These are phyloP conservation scores for Heimioporus sp. DNA, from an alignment of 768 basidiomycete genomes.

Conservation along the genomic window DNA sequence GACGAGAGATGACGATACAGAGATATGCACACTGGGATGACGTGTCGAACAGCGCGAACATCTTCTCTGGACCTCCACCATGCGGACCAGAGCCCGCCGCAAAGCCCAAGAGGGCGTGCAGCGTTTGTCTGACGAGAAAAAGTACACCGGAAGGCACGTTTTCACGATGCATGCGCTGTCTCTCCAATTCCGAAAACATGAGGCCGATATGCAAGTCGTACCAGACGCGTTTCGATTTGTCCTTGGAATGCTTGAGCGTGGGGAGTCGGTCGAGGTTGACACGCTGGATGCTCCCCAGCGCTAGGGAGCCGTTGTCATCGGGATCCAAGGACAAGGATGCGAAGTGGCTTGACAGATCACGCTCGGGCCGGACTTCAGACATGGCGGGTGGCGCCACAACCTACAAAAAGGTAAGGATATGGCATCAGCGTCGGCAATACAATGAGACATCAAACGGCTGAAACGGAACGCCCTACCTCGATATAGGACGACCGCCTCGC, in stretches of 20 bases:
- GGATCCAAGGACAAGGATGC: conserved; percentile 17
- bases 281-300: conserved; percentile 39
- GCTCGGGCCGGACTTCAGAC: conserved; percentile 19
- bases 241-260: conserved; percentile 18
- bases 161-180: neutral
- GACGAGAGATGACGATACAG: conserved; percentile 43
- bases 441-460: neutral
- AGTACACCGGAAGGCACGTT: conserved; percentile 18
- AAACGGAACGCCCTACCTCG: conserved; percentile 19
- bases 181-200: conserved; percentile 26
- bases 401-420: conserved; percentile 1
- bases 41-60: conserved; percentile 19
- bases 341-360: conserved; percentile 22
- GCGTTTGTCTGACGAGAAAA: conserved; percentile 29
- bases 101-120: conserved; percentile 25
- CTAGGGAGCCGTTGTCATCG: conserved; percentile 3
- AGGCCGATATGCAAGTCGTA: conserved; percentile 21
- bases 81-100: conserved; percentile 6
- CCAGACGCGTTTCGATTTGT: conserved; percentile 20
- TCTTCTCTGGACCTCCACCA: conserved; percentile 3
- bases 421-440: neutral
- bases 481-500: conserved; percentile 55
- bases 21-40: conserved; percentile 26
- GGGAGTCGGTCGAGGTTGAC: conserved; percentile 37
- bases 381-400: conserved; percentile 18